Percentiles rank a stretch among this genome's conserved stretches.
phyloP scores from a whole-genome alignment of 2,329 filamentous ascomycete species.

The Penicillium capsulatum region DNA sequence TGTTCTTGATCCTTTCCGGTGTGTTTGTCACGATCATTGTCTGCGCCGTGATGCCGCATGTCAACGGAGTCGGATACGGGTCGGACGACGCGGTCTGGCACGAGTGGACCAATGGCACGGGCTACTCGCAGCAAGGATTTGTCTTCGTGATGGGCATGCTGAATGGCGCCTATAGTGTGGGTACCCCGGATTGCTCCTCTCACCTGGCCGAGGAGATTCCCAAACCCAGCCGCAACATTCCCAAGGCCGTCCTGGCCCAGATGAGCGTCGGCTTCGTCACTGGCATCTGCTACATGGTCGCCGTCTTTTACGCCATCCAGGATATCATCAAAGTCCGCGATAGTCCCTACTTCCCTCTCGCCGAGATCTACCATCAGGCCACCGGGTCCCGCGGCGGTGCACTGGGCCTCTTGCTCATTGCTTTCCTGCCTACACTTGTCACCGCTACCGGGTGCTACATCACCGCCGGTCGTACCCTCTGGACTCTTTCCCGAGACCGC shows the following conservation, averaged over 20 bases:
- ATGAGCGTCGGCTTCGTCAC: conserved; percentile 47
- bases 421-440: conserved; percentile 53
- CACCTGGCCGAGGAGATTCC: conserved; percentile 65
- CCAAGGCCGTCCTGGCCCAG: conserved; percentile 50
- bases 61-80: conserved; percentile 42
- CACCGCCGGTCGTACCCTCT: conserved; percentile 59
- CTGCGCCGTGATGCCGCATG: conserved; percentile 51
- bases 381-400: conserved; percentile 49
- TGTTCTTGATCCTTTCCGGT: conserved; percentile 54
- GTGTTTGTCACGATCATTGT: conserved; percentile 54
- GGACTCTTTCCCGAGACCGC: conserved; percentile 56
- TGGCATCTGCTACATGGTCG: conserved; percentile 48
- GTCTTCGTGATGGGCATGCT: conserved; percentile 63
- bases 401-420: conserved; percentile 56
- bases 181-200: conserved; percentile 61
- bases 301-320: conserved; percentile 50
- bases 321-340: conserved; percentile 29
- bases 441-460: conserved; percentile 55
- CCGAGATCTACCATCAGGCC: conserved; percentile 48
- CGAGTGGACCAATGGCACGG: conserved; percentile 49
- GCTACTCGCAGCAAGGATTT: conserved; percentile 51
- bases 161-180: conserved; percentile 66
- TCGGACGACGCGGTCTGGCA: conserved; percentile 53
- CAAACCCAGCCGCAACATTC: conserved; percentile 43
- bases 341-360: conserved; percentile 44